Evolutionary conservation across 345 rosid genomes (phyloP).

Genomic region (Rhizophora apiculata): DNA sequence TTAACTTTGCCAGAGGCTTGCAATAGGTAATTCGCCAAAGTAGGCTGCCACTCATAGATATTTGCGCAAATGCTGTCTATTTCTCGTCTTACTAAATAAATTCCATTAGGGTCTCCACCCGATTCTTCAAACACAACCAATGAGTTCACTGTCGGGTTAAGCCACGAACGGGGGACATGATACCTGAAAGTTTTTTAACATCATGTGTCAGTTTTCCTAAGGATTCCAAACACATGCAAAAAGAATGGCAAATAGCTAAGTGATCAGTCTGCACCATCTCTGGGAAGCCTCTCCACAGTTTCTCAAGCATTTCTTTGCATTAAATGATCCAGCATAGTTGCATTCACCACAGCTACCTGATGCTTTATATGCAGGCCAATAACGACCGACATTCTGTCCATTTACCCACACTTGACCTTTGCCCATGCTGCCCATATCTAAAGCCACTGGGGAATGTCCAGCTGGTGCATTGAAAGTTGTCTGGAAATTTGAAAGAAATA

Average conservation of each 20-base stretch:
- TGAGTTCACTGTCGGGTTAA: conserved; percentile 77
- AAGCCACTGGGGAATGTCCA: conserved; percentile 76
- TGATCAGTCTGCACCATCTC: conserved; percentile 52
- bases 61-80: conserved; percentile 84
- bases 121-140: conserved; percentile 95
- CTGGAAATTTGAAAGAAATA: conserved; percentile 36
- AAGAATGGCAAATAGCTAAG: background rate
- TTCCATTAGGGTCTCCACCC: conserved; percentile 94
- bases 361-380: conserved; percentile 94
- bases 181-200: conserved; percentile 52
- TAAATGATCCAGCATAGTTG: conserved; percentile 64
- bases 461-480: conserved; percentile 83
- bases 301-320: conserved; percentile 70
- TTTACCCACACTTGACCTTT: conserved; percentile 98
- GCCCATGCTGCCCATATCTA: conserved; percentile 92
- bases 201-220: conserved; percentile 3
- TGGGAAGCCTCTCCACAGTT: conserved; percentile 97
- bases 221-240: background rate
- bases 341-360: conserved; percentile 67
- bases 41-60: conserved; percentile 95
- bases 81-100: conserved; percentile 75
- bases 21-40: conserved; percentile 72
- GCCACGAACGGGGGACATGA: conserved; percentile 92
- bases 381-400: conserved; percentile 83
- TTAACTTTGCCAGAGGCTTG: conserved; percentile 77